Percentiles rank a stretch among this genome's conserved stretches.
phyloP scores from a whole-genome alignment of 768 basidiomycete species.

The Boletellus ananas region DNA sequence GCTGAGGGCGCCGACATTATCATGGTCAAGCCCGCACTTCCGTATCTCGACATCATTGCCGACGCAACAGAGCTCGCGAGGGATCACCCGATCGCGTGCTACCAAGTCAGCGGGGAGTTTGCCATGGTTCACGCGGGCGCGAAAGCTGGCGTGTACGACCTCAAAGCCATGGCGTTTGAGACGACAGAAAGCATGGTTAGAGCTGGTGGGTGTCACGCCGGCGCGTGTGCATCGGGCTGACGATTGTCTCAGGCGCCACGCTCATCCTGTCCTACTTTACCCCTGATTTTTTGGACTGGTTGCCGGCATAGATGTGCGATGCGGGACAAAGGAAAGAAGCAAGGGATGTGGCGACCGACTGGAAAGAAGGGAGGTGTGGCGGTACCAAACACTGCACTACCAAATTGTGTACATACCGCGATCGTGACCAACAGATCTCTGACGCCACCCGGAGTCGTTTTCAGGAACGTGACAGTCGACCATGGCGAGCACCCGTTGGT shows the following conservation, averaged over 20 bases:
- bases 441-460: background rate
- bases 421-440: background rate
- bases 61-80: constrained; percentile 79
- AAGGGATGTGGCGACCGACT: background rate
- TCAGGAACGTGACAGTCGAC: background rate
- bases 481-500: constrained; percentile 8
- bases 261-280: constrained; percentile 95
- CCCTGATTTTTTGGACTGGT: constrained; percentile 91
- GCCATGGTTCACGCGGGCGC: constrained; percentile 98
- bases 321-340: background rate
- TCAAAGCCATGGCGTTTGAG: constrained; percentile 94
- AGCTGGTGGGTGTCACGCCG: constrained; percentile 57
- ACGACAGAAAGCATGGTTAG: constrained; percentile 86
- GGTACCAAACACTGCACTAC: too few relatives aligned
- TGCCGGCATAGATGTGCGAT: constrained; percentile 34
- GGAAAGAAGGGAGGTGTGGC: background rate
- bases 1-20: constrained; percentile 95
- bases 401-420: background rate
- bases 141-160: constrained; percentile 85
- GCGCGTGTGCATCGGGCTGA: background rate
- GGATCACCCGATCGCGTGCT: constrained; percentile 92
- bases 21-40: constrained; percentile 97
- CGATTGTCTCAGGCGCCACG: constrained; percentile 66
- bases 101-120: constrained; percentile 96
- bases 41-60: constrained; percentile 94